Conservation (phyloP, 1,139 yeast species). For the Hyphopichia fennica region DNA sequence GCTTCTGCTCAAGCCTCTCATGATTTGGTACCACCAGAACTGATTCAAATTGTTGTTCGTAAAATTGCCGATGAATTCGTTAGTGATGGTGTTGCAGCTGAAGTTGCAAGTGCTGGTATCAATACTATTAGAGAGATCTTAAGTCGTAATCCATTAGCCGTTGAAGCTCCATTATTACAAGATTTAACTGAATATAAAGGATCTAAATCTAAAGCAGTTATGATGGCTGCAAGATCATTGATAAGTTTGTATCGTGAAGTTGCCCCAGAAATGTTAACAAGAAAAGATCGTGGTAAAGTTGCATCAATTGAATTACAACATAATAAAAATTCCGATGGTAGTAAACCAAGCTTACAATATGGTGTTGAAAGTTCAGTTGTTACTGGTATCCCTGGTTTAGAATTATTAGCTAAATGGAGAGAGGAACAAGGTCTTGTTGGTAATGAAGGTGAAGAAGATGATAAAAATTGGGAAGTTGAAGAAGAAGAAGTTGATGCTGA, state of each 20-base stretch:
- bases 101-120: slow-evolving; percentile 96
- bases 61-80: slow-evolving; percentile 97
- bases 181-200: slow-evolving; percentile 90
- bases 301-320: slow-evolving; percentile 78
- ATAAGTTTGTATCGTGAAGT: slow-evolving; percentile 85
- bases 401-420: slow-evolving; percentile 86
- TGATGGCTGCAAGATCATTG: slow-evolving; percentile 92
- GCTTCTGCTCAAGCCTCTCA: slow-evolving; percentile 97
- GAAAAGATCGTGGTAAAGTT: slow-evolving; percentile 88
- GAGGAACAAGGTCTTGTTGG: slow-evolving; percentile 59
- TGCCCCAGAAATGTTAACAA: slow-evolving; percentile 91
- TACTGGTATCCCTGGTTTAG: slow-evolving; percentile 85
- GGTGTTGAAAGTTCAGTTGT: slow-evolving; percentile 68
- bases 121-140: slow-evolving; percentile 92
- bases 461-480: slow-evolving; percentile 46
- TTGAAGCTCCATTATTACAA: slow-evolving; percentile 80
- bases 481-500: slow-evolving; percentile 53
- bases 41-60: slow-evolving; percentile 72
- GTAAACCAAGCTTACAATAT: slow-evolving; percentile 48
- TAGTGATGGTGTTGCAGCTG: slow-evolving; percentile 96
- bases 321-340: slow-evolving; percentile 38
- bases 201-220: slow-evolving; percentile 89
- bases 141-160: slow-evolving; percentile 90
- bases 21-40: slow-evolving; percentile 95
- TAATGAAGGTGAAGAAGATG: slow-evolving; percentile 39